These are phyloP conservation scores for Russula emetica DNA, from an alignment of 768 basidiomycete genomes.

Conservation along the genomic window DNA sequence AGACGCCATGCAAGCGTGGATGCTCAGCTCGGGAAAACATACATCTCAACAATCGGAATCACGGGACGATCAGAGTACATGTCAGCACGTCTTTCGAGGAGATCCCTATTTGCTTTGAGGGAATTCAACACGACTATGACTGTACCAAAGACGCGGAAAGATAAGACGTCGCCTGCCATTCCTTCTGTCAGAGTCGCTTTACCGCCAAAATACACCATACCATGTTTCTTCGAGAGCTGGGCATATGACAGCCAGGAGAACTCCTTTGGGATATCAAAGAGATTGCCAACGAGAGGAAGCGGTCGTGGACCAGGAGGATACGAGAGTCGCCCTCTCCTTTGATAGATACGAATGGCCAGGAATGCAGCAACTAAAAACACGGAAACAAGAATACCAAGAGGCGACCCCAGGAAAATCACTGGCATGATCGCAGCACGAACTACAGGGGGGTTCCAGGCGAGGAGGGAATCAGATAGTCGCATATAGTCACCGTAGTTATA, in stretches of 20 bases:
- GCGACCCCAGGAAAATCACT: neutral
- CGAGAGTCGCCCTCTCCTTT: neutral
- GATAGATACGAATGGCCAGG: neutral
- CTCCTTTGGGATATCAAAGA: constrained; percentile 13
- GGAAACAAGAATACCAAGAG: neutral
- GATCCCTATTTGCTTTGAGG: constrained; percentile 1
- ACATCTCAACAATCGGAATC: constrained; percentile 9
- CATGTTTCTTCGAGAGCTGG: constrained; percentile 5
- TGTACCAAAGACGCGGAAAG: constrained; percentile 2
- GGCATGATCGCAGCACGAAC: neutral
- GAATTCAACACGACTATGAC: constrained; percentile 14
- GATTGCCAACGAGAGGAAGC: constrained; percentile 14
- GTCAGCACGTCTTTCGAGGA: constrained; percentile 10
- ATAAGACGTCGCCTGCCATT: constrained; percentile 7
- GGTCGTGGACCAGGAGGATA: constrained; percentile 20
- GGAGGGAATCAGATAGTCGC: no score
- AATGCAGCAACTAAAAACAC: neutral
- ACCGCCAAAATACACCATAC: neutral
- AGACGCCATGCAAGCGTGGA: neutral
- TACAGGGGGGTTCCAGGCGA: no score
- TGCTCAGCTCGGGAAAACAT: neutral
- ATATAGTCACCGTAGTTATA: no score
- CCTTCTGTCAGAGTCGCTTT: neutral
- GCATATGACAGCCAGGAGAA: constrained; percentile 11
- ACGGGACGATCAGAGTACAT: constrained; percentile 16